Evolutionary conservation across 257 asterid species (phyloP).

Genomic region (Solanum acaule): DNA sequence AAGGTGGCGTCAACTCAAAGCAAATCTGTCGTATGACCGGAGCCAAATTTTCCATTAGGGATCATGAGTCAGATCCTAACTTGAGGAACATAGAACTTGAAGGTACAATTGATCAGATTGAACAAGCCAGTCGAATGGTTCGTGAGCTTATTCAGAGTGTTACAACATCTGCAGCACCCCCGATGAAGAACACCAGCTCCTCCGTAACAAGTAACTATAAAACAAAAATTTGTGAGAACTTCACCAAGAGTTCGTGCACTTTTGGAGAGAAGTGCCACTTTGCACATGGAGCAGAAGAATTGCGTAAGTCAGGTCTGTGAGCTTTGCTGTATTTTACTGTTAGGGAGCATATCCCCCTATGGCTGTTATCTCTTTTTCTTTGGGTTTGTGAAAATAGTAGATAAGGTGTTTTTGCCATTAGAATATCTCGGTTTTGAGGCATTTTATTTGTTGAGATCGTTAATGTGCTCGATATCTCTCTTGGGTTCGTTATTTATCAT

Average conservation of each 20-base stretch:
- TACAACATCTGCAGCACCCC: constrained; percentile 27
- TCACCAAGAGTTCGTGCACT: constrained; percentile 52
- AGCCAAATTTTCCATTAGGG: constrained; percentile 59
- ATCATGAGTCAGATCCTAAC: constrained; percentile 56
- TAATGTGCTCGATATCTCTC: not conserved
- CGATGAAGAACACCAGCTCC: constrained; percentile 25
- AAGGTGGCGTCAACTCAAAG: constrained; percentile 68
- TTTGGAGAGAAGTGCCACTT: constrained; percentile 79
- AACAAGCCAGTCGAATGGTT: constrained; percentile 78
- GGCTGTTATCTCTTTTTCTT: not conserved
- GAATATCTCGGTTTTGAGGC: not conserved
- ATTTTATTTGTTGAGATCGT: not conserved
- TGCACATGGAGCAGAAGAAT: constrained; percentile 72
- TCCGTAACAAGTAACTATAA: constrained; percentile 42
- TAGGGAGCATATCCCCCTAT: not conserved
- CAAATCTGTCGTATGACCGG: constrained; percentile 66
- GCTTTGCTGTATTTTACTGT: not conserved
- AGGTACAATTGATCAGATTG: constrained; percentile 72
- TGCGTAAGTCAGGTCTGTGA: constrained; percentile 34
- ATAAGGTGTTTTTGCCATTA: not conserved
- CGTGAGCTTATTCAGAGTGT: constrained; percentile 51
- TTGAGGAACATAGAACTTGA: constrained; percentile 66
- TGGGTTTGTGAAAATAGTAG: not conserved
- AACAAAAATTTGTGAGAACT: constrained; percentile 68
- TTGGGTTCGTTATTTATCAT: not conserved